These are phyloP conservation scores for Xylaria cubensis DNA, from an alignment of 495 filamentous ascomycete species.

Conservation along the genomic window DNA sequence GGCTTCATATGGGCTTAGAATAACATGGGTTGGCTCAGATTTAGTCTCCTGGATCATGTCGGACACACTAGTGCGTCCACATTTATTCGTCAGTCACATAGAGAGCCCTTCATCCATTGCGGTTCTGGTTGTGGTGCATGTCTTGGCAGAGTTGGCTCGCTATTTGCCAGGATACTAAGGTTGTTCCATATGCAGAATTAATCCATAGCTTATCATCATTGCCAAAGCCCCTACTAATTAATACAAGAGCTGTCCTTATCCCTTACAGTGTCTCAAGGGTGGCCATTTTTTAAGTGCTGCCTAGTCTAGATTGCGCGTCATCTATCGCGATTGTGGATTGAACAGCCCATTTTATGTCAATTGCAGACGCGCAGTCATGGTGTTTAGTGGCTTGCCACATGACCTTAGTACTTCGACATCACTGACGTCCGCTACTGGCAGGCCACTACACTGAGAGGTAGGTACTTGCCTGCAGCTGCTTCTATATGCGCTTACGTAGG, in stretches of 20 bases:
- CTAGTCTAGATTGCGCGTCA: slow-evolving; percentile 23
- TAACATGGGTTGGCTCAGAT: background rate
- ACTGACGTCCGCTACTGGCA: background rate
- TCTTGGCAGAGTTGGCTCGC: background rate
- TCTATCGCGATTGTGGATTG: slow-evolving; percentile 13
- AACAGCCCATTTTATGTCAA: background rate
- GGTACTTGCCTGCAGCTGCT: background rate
- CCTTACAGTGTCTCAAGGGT: background rate
- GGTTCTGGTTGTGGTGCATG: background rate
- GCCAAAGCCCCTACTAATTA: slow-evolving; percentile 7
- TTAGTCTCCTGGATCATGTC: background rate
- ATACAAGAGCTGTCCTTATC: background rate
- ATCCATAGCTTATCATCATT: slow-evolving; percentile 7
- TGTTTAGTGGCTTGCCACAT: slow-evolving; percentile 22
- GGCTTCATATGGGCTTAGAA: background rate
- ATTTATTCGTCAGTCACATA: background rate
- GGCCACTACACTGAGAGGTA: background rate
- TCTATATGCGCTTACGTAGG: background rate
- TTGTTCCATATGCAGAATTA: background rate
- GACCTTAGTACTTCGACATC: background rate
- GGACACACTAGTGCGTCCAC: background rate
- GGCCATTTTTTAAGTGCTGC: slow-evolving; percentile 15
- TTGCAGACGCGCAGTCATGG: background rate
- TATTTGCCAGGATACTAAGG: background rate
- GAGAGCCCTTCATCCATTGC: too few species aligned